These are phyloP conservation scores for Ogataea henricii DNA, from an alignment of 805 yeast species.

Conservation along the genomic window DNA sequence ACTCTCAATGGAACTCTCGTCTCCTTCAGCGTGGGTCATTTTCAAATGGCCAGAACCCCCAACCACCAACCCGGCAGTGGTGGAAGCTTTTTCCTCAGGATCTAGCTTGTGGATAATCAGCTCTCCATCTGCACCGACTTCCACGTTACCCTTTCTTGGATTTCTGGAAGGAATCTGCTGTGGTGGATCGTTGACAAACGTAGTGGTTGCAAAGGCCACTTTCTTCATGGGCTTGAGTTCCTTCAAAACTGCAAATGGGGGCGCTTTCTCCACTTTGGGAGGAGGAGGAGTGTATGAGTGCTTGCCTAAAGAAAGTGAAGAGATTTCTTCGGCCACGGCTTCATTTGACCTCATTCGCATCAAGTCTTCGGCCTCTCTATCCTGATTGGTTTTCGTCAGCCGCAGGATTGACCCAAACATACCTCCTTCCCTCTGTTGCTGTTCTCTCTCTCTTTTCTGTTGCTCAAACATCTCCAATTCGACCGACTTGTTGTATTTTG, in stretches of 20 bases:
- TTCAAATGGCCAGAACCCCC: slow-evolving; percentile 75
- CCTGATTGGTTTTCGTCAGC: slow-evolving; percentile 29
- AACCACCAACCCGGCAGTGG: slow-evolving; percentile 71
- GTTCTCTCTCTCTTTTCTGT: slow-evolving; percentile 19
- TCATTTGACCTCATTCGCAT: slow-evolving; percentile 23
- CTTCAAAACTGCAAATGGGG: slow-evolving; percentile 32
- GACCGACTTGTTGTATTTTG: slow-evolving; percentile 30
- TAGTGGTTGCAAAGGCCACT: slow-evolving; percentile 77
- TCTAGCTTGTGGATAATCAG: slow-evolving; percentile 36
- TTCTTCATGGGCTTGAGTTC: slow-evolving; percentile 48
- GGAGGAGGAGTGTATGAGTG: slow-evolving; percentile 33
- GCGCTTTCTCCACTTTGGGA: slow-evolving; percentile 27
- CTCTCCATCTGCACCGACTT: slow-evolving; percentile 36
- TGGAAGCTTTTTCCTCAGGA: slow-evolving; percentile 35
- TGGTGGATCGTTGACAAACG: slow-evolving; percentile 79
- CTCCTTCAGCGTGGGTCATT: slow-evolving; percentile 32
- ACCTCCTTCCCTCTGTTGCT: slow-evolving; percentile 22
- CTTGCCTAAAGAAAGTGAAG: slow-evolving; percentile 11
- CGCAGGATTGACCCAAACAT: slow-evolving; percentile 35
- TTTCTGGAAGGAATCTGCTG: slow-evolving; percentile 89
- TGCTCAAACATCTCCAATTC: slow-evolving; percentile 27
- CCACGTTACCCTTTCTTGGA: slow-evolving; percentile 79
- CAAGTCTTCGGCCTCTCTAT: slow-evolving; percentile 15
- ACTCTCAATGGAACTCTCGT: slow-evolving; percentile 16
- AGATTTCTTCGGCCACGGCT: slow-evolving; percentile 11